Evolutionary conservation across 2,329 filamentous ascomycete genomes (phyloP).

Genomic region (Alternaria rosae): DNA sequence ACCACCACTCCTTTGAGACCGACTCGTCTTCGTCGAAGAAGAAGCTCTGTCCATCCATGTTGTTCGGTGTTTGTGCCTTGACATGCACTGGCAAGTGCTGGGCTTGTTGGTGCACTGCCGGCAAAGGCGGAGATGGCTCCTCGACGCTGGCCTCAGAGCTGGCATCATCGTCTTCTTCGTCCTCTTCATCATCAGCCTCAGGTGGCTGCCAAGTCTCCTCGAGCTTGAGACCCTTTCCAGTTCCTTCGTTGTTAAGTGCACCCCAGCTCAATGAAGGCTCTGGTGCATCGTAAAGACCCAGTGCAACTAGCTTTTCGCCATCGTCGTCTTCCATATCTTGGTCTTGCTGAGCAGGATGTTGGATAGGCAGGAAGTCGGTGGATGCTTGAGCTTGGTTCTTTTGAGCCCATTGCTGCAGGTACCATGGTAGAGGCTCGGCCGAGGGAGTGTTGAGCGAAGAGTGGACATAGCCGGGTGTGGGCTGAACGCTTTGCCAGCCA

Average conservation of each 20-base stretch:
- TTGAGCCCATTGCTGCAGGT: conserved; percentile 48
- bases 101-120: conserved; percentile 25
- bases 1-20: conserved; percentile 52
- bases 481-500: conserved; percentile 41
- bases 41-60: conserved; percentile 52
- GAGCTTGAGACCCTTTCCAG: conserved; percentile 78
- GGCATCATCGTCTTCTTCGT: conserved; percentile 57
- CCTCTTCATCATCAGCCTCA: conserved; percentile 50
- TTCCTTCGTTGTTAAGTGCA: conserved; percentile 57
- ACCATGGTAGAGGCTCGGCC: conserved; percentile 46
- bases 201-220: conserved; percentile 82
- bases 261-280: conserved; percentile 66
- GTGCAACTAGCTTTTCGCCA: conserved; percentile 78
- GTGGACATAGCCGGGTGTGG: conserved; percentile 30
- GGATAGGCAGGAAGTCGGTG: conserved; percentile 60
- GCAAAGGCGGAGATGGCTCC: conserved; percentile 44
- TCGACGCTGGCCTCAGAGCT: conserved; percentile 54
- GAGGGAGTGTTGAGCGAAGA: conserved; percentile 43
- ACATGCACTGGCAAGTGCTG: conserved; percentile 37
- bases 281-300: conserved; percentile 81
- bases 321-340: conserved; percentile 63
- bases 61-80: conserved; percentile 38
- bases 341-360: conserved; percentile 56
- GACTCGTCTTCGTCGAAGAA: conserved; percentile 51
- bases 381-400: conserved; percentile 42